phyloP scores from a whole-genome alignment of 257 asterid species.

The Verbascum thapsus region DNA sequence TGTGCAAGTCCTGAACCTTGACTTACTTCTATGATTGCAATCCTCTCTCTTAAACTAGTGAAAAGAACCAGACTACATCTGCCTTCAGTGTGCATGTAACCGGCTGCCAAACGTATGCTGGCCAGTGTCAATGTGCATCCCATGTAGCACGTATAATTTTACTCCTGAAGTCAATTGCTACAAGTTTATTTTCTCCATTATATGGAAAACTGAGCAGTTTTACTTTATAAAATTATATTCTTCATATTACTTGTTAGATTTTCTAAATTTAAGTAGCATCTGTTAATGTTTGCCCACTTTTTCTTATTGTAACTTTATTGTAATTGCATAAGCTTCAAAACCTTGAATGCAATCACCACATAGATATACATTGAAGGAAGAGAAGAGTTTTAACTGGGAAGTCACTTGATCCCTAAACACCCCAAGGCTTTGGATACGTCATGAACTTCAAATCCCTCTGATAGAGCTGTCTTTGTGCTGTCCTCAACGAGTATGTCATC shows the following conservation, averaged over 20 bases:
- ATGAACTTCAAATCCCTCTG: slow-evolving; percentile 50
- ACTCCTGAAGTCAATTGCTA: not conserved
- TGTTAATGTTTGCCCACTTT: slow-evolving; percentile 5
- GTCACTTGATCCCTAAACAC: slow-evolving; percentile 36
- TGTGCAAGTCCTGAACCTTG: slow-evolving; percentile 1
- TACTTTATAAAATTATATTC: not conserved
- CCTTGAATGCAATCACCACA: not conserved
- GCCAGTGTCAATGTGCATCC: not conserved
- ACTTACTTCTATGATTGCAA: not conserved
- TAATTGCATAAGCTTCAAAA: slow-evolving; percentile 6
- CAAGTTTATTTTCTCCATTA: not conserved
- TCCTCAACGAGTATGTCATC: slow-evolving; percentile 38
- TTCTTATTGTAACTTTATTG: slow-evolving; percentile 1
- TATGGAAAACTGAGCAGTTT: not conserved
- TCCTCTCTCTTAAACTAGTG: not conserved
- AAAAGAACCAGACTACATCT: not conserved
- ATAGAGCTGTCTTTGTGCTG: slow-evolving; percentile 38
- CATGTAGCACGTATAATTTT: not conserved
- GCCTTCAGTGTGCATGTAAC: not conserved
- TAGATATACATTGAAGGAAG: not conserved
- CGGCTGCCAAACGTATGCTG: not conserved
- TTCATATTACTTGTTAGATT: slow-evolving; percentile 1
- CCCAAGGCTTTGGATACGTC: slow-evolving; percentile 56
- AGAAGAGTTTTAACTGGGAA: slow-evolving; percentile 7
- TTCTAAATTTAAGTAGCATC: slow-evolving; percentile 7